Evolutionary conservation across 495 filamentous ascomycete genomes (phyloP), one percentile per base, ranked within the genome.

Genomic region (Cairneyella variabilis): DNA sequence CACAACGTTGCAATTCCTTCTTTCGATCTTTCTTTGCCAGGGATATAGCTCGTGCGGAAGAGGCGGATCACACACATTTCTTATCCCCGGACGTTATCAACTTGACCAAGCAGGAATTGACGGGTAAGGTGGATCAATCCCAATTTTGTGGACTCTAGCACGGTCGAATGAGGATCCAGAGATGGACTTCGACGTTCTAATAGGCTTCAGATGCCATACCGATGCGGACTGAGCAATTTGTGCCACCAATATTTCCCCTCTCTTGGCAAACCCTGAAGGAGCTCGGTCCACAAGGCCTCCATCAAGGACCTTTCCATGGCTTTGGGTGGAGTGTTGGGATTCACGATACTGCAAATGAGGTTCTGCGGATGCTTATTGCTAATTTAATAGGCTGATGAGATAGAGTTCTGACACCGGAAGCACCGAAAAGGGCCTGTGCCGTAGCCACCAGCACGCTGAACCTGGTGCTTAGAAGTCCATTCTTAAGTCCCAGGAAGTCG

Each of bases 321-420:
- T 44, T 10, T 44, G 41, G 43, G 22, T 25, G 43, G 23, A n/a
- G n/a, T n/a, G n/a, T n/a, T 25, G 18, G 21, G 17, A 12, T 20
- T 20, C 34, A 47, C 26, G 27, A 16, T 21, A 5, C 14, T n/a
- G 27, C 57, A 52, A 59, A 59, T 59, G 28, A 48, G 39, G 32
- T 14, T n/a, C 12, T 25, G 4, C 27, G 40, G 39, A 26, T 34
- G 18, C 38, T 6, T 37, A 23, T 12, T 16, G 41, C 38, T 25
- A 25, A 51, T 51, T 50, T 59, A 28, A 59, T 51, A 59, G 57
- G 57, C 26, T 47, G 45, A 26, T 12, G 25, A 48, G 38, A 51
- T 51, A 50, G 51, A 54, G 51, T 59, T 44, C 51, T 59, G 51
- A 59, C 46, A 18, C 22, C 25, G 37, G 48, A 48, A 42, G 32